Conservation (phyloP, 2,329 filamentous ascomycete species). For the Colletotrichum salicis region DNA sequence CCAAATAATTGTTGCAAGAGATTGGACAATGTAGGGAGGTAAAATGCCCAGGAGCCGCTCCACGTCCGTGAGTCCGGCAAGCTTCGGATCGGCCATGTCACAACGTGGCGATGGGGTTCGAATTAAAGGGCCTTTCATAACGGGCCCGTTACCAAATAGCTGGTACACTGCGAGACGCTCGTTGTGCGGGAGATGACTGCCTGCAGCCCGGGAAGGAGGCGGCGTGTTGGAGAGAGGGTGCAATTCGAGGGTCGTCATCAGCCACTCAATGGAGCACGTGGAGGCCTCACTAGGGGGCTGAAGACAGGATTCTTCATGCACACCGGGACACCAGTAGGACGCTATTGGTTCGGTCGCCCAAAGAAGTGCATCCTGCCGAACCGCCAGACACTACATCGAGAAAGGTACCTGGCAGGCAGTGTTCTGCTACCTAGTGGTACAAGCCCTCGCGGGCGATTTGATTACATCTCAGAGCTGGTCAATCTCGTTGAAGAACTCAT, state of each 20-base stretch:
- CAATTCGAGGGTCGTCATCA: background rate
- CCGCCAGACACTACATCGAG: background rate
- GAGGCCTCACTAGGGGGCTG: slow-evolving; percentile 8
- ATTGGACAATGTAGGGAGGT: slow-evolving; percentile 3
- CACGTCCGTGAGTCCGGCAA: background rate
- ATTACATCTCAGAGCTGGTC: background rate
- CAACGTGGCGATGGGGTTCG: slow-evolving; percentile 9
- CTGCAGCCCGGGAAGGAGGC: background rate
- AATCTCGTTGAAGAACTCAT: background rate
- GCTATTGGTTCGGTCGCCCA: slow-evolving; percentile 26
- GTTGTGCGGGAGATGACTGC: background rate
- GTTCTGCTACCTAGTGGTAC: background rate
- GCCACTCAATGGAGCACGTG: slow-evolving; percentile 29
- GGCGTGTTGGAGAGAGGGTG: background rate
- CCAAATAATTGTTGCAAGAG: background rate
- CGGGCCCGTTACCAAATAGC: background rate
- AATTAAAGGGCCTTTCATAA: background rate
- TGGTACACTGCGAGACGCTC: background rate
- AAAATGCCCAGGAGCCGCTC: background rate
- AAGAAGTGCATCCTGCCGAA: slow-evolving; percentile 1
- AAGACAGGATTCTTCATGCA: slow-evolving; percentile 13
- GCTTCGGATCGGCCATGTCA: slow-evolving; percentile 12
- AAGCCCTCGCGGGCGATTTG: background rate
- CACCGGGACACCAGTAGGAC: background rate
- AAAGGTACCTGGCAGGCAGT: background rate